phyloP scores from a whole-genome alignment of 495 filamentous ascomycete species.

The Xylaria intraflava region DNA sequence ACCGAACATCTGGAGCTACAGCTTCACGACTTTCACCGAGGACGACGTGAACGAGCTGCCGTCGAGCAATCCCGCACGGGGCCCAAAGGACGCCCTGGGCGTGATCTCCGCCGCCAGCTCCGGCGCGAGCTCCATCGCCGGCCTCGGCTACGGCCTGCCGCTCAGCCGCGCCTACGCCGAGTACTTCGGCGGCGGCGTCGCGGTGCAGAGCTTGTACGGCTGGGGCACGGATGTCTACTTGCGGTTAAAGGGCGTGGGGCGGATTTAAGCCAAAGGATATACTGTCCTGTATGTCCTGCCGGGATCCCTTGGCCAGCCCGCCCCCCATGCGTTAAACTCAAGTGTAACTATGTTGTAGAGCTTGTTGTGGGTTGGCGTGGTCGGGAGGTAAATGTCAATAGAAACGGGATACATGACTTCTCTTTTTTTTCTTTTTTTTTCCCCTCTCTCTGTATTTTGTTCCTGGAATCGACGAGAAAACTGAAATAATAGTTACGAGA shows the following conservation, averaged over 20 bases:
- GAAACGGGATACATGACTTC: no score
- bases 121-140: constrained; percentile 69
- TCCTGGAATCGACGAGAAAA: no score
- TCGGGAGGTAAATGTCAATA: no score
- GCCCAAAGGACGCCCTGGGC: constrained; percentile 59
- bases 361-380: no score
- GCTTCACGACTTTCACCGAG: constrained; percentile 88
- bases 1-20: constrained; percentile 89
- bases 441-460: no score
- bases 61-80: constrained; percentile 6
- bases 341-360: no score
- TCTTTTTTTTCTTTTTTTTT: no score
- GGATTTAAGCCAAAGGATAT: constrained; percentile 28
- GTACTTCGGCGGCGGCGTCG: constrained; percentile 96
- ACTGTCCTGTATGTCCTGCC: no score
- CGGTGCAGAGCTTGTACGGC: constrained; percentile 87
- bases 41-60: constrained; percentile 37
- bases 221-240: constrained; percentile 67
- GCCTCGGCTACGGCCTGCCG: constrained; percentile 88
- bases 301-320: no score
- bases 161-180: constrained; percentile 92
- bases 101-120: constrained; percentile 62
- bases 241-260: constrained; percentile 80
- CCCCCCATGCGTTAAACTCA: no score
- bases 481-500: no score